phyloP scores from a whole-genome alignment of 129 eudicot species.

The Flaveria robusta region DNA sequence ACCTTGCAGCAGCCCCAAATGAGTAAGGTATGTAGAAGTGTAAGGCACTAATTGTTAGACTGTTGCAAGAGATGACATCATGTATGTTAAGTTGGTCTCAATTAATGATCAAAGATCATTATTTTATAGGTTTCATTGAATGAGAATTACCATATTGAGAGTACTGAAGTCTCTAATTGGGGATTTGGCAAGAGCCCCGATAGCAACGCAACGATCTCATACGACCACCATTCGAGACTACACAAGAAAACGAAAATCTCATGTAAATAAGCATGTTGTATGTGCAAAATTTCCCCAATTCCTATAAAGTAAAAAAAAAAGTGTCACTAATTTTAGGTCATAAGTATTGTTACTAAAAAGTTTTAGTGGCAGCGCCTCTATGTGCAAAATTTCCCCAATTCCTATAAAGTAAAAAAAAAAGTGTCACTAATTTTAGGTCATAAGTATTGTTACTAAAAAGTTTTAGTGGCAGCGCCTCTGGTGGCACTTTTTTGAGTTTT shows the following conservation, averaged over 20 bases:
- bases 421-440: too few relatives aligned
- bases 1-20: constrained; percentile 63
- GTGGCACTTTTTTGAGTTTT: too few relatives aligned
- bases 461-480: too few relatives aligned
- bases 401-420: too few relatives aligned
- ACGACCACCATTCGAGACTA: constrained; percentile 66
- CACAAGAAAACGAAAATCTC: constrained; percentile 8
- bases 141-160: constrained; percentile 55
- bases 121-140: not conserved
- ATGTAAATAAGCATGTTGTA: not conserved
- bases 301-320: too few relatives aligned
- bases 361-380: too few relatives aligned
- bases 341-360: too few relatives aligned
- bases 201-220: constrained; percentile 50
- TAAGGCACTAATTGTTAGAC: constrained; percentile 35
- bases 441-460: too few relatives aligned
- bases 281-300: not conserved
- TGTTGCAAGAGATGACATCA: constrained; percentile 28
- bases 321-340: too few relatives aligned
- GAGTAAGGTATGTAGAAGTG: constrained; percentile 50
- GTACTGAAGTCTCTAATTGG: constrained; percentile 62
- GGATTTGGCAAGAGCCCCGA: constrained; percentile 60
- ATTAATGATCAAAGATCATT: not conserved
- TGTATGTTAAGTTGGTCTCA: not conserved
- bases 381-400: too few relatives aligned